Percentiles rank a stretch among this genome's conserved stretches.
Evolutionary conservation across 2,329 filamentous ascomycete species (phyloP).

Genomic region (Stemphylium lycopersici): DNA sequence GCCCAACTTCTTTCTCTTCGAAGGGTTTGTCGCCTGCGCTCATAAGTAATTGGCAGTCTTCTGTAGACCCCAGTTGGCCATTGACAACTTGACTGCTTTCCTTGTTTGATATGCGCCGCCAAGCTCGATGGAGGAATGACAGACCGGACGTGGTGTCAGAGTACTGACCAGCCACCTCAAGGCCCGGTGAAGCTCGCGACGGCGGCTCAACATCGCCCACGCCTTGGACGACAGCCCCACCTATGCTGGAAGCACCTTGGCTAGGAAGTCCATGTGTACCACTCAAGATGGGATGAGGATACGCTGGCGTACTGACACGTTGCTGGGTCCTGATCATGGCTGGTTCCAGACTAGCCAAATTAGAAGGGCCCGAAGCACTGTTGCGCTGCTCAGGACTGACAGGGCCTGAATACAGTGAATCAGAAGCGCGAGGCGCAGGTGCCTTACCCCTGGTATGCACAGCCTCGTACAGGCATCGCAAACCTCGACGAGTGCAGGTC

Average conservation of each 20-base stretch:
- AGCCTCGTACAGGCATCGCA: conserved; percentile 33
- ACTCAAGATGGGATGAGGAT: no score
- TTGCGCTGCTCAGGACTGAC: no score
- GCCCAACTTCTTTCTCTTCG: conserved; percentile 35
- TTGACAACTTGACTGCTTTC: conserved; percentile 48
- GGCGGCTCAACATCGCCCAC: conserved; percentile 14
- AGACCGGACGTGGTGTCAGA: conserved; percentile 60
- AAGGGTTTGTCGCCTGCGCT: conserved; percentile 61
- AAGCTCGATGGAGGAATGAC: conserved; percentile 68
- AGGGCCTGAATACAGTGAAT: no score
- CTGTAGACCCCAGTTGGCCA: conserved; percentile 16
- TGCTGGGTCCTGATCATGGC: neutral
- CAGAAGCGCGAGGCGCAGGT: conserved; percentile 21
- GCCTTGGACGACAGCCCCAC: neutral
- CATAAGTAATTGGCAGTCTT: conserved; percentile 54
- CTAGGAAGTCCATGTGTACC: neutral
- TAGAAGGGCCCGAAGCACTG: neutral
- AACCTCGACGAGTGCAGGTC: conserved; percentile 23
- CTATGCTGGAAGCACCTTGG: neutral
- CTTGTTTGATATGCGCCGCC: conserved; percentile 69
- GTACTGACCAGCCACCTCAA: conserved; percentile 62
- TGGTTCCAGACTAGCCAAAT: neutral
- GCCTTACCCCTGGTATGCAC: conserved; percentile 34
- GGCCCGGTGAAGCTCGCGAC: conserved; percentile 52
- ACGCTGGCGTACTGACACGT: neutral